Base-by-base conservation (phyloP, 176 grass and related monocot genomes). In the Miscanthus lutarioriparius region DNA sequence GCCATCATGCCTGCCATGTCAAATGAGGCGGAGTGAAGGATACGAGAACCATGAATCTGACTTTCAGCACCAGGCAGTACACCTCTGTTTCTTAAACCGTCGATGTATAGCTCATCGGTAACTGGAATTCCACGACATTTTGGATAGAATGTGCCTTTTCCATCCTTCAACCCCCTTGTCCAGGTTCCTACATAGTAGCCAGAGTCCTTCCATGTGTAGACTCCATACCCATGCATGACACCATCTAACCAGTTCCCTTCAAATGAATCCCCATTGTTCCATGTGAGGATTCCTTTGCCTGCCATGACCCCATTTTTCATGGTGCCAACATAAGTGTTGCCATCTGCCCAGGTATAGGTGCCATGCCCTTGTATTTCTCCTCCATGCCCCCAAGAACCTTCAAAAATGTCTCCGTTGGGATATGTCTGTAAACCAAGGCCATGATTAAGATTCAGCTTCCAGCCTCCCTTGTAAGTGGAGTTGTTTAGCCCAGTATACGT, bases 151-250 rank as follows among this genome's bases (percentile, higher is more conserved):
- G 90, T 86, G n/a, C 96, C 96, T 86, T 93, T 95, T 72, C 93
- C 96, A 81, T 99, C 96, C 82, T 99, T 99, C 49, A 99, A 41
- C 41, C 96, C 96, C 82, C 89, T 92, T 63, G 93, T 99, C 96
- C 96, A 99, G 5, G 91, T 96, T 70, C 96, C 93, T 27, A 94
- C 79, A 73, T 96, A 99, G 68, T 84, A 92, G 19, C 91, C 91
- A 45, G 81, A 89, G 20, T 82, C 93, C n/a, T 83, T 85, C 91
- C 93, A 99, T 9, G 85, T 89, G 84, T 99, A 99, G 74, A 95
- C 82, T 71, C 96, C 96, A 76, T 86, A 86, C 2, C 96, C 96
- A 38, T 99, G 83, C 93, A 95, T 94, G 83, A 92, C 72, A 11
- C 93, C 93, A 81, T 99, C 90, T 32, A 90, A 70, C 96, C 96